Percentiles rank a stretch among this genome's conserved stretches.
These are phyloP conservation scores for Musa itinerans DNA, from an alignment of 176 grass and related monocot species.

Conservation along the genomic window DNA sequence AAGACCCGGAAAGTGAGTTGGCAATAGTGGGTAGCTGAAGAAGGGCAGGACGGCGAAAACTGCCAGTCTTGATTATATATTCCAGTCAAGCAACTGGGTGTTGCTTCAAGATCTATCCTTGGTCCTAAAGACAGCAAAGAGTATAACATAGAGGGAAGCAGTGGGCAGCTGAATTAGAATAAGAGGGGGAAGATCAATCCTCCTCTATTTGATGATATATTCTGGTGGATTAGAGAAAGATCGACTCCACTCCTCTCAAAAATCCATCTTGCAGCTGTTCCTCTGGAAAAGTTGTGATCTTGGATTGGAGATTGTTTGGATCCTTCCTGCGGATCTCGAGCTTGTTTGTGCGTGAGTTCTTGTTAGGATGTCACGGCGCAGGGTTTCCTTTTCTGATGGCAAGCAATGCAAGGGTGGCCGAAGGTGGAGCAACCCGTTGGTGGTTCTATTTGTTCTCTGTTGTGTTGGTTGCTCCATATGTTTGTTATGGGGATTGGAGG, in stretches of 20 bases:
- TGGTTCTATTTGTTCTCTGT: conserved; percentile 28
- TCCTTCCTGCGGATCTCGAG: not conserved
- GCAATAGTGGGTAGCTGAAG: not conserved
- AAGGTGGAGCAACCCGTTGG: conserved; percentile 22
- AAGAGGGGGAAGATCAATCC: not conserved
- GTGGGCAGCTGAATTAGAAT: not conserved
- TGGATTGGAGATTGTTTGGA: conserved; percentile 2
- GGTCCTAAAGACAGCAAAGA: not conserved
- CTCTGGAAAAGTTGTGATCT: conserved; percentile 16
- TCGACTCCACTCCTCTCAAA: not conserved
- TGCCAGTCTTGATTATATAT: not conserved
- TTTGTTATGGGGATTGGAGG: conserved; percentile 9
- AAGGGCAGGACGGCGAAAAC: not conserved
- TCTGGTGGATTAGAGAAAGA: not conserved
- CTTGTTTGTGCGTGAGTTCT: not conserved
- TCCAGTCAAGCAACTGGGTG: not conserved
- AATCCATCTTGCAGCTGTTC: not conserved
- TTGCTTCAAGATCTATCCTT: conserved; percentile 7
- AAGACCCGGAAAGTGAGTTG: not conserved
- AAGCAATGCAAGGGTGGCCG: conserved; percentile 17
- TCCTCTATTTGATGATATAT: not conserved
- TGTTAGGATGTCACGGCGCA: not conserved
- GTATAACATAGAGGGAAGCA: not conserved
- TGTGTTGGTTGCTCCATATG: conserved; percentile 4
- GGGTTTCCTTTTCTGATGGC: not conserved